These are phyloP conservation scores for Polyporus arcularius DNA, from an alignment of 768 basidiomycete species.

Conservation along the genomic window DNA sequence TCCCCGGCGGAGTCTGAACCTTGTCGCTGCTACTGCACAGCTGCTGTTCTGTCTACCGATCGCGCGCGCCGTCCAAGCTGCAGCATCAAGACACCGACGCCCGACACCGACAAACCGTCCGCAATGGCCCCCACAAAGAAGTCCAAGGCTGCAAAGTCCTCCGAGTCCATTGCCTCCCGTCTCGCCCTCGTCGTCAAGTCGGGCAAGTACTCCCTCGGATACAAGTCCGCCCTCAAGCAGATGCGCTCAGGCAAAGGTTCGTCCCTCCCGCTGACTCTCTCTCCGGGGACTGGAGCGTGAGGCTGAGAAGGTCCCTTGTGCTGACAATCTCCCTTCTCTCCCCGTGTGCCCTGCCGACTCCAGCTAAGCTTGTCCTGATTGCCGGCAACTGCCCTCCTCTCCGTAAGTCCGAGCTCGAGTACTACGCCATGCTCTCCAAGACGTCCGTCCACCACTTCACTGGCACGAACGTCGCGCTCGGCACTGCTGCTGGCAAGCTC, in stretches of 20 bases:
- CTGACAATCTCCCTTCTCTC: conserved; percentile 50
- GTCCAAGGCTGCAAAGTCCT: conserved; percentile 90
- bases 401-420: conserved; percentile 99
- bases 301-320: conserved; percentile 98
- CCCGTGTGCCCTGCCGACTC: conserved; percentile 15
- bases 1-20: conserved; percentile 18
- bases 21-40: conserved; percentile 31
- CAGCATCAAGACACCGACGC: conserved; percentile 25
- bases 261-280: conserved; percentile 47
- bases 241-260: conserved; percentile 98
- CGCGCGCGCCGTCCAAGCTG: conserved; percentile 10
- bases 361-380: conserved; percentile 98
- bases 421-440: conserved; percentile 99
- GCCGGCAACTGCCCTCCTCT: conserved; percentile 99
- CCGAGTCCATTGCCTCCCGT: conserved; percentile 90
- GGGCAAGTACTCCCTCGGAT: conserved; percentile 95
- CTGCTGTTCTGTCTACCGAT: conserved; percentile 12
- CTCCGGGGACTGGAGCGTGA: conserved; percentile 94
- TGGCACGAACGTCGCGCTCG: conserved; percentile 97
- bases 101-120: conserved; percentile 18
- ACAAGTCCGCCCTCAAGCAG: conserved; percentile 98
- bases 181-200: conserved; percentile 98
- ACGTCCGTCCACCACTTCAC: conserved; percentile 98
- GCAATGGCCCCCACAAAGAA: conserved; percentile 95
- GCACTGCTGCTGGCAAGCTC: conserved; percentile 98